These are phyloP conservation scores for Ceratocystis eucalypticola DNA, from an alignment of 2,329 filamentous ascomycete genomes.

Conservation along the genomic window DNA sequence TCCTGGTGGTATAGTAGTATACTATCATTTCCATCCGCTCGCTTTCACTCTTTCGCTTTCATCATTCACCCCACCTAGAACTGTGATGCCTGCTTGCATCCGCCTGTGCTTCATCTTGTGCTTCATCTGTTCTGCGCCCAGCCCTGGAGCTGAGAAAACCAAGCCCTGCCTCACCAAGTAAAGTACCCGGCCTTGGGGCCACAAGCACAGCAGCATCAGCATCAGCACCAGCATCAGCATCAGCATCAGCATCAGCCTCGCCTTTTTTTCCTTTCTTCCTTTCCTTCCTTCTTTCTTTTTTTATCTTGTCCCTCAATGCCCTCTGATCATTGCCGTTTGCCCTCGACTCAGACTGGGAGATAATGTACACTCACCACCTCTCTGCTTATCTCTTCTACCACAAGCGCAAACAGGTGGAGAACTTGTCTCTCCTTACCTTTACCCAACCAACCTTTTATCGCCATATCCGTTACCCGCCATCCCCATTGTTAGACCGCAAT, in stretches of 20 bases:
- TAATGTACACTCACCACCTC: not conserved
- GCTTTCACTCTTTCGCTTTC: not conserved
- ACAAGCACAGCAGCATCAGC: not conserved
- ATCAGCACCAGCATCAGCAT: not conserved
- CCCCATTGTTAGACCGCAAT: not conserved
- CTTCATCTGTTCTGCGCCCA: not conserved
- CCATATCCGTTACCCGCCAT: not conserved
- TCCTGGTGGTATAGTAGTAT: too few relatives aligned
- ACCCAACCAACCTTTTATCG: not conserved
- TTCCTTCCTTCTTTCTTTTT: not conserved
- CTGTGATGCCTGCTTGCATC: too few relatives aligned
- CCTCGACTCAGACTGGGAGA: too few relatives aligned
- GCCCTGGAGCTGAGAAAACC: not conserved
- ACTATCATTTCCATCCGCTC: too few relatives aligned
- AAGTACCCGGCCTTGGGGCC: not conserved
- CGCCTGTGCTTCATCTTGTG: too few relatives aligned
- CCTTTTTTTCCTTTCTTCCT: not conserved
- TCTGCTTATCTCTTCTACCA: not conserved
- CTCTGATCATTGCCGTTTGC: too few relatives aligned
- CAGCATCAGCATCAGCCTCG: not conserved
- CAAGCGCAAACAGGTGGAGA: not conserved
- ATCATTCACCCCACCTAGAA: too few relatives aligned
- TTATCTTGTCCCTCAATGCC: too few relatives aligned
- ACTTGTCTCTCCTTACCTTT: conserved; percentile 2
- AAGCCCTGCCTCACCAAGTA: not conserved